Conservation (phyloP, 1,139 yeast genomes). For the Yarrowia galli region DNA sequence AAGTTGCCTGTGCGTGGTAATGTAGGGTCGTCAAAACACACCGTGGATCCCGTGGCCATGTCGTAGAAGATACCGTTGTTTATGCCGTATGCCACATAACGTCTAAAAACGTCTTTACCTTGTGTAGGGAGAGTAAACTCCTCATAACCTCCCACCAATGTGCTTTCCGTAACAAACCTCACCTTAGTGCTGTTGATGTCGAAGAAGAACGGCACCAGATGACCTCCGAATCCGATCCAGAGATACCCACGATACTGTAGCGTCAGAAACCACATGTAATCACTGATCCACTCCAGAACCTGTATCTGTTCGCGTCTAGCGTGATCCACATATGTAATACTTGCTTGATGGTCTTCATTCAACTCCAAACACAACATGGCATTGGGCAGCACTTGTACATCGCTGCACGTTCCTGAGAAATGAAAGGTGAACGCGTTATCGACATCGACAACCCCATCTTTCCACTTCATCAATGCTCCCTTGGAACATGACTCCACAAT, state of each 20-base stretch:
- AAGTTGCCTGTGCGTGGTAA: not conserved
- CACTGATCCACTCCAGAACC: conserved; percentile 12
- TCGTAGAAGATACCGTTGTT: conserved; percentile 1
- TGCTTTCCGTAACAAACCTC: not conserved
- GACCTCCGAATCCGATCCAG: conserved; percentile 9
- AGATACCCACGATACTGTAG: conserved; percentile 10
- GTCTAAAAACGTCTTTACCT: not conserved
- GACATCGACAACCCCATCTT: conserved; percentile 2
- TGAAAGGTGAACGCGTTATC: conserved; percentile 6
- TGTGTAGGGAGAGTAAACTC: conserved; percentile 15
- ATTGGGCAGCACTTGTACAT: conserved; percentile 3
- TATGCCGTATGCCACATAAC: not conserved
- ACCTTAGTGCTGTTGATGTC: not conserved
- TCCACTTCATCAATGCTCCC: conserved; percentile 11
- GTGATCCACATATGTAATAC: conserved; percentile 3
- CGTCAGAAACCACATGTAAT: not conserved
- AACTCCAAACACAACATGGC: conserved; percentile 3
- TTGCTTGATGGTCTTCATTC: not conserved
- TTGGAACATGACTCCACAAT: conserved; percentile 1
- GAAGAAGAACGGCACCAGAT: conserved; percentile 6
- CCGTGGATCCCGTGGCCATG: not conserved
- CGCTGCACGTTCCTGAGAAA: conserved; percentile 5
- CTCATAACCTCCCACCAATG: conserved; percentile 1
- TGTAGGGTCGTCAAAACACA: not conserved
- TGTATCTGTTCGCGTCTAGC: not conserved